Conservation (phyloP, 441 rosid species). For the Populus hybrid region DNA sequence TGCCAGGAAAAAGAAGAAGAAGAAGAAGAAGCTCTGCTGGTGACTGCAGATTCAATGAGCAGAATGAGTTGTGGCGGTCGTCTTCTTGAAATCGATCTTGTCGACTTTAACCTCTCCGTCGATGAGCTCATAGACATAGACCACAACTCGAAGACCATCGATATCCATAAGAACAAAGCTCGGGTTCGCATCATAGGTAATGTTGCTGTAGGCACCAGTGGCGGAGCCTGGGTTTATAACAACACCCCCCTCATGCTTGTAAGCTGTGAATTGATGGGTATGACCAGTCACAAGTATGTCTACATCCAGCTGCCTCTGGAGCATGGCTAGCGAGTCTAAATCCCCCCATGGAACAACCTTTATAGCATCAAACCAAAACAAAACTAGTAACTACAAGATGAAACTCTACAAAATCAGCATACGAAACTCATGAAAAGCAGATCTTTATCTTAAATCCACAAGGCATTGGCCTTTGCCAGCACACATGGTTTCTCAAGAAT, state of each 20-base stretch:
- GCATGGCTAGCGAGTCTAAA: constrained; percentile 88
- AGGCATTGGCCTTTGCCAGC: too few relatives aligned
- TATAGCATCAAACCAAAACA: constrained; percentile 8
- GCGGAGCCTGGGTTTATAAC: too few relatives aligned
- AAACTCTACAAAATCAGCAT: neutral
- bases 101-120: constrained; percentile 97
- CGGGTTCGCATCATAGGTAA: too few relatives aligned
- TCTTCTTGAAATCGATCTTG: constrained; percentile 93
- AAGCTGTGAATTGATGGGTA: constrained; percentile 93
- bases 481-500: too few relatives aligned
- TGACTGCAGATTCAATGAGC: constrained; percentile 28
- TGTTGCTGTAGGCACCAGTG: too few relatives aligned
- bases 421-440: neutral
- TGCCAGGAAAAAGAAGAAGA: too few relatives aligned
- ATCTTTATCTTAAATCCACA: neutral
- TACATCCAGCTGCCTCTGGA: constrained; percentile 88
- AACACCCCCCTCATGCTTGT: constrained; percentile 91
- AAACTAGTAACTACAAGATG: neutral
- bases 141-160: too few relatives aligned
- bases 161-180: too few relatives aligned
- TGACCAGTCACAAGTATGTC: constrained; percentile 93
- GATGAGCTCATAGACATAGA: constrained; percentile 43
- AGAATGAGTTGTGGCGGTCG: constrained; percentile 37
- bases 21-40: neutral
- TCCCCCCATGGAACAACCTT: constrained; percentile 98